Conservation (phyloP, 345 rosid genomes). For the Corymbia maculata region DNA sequence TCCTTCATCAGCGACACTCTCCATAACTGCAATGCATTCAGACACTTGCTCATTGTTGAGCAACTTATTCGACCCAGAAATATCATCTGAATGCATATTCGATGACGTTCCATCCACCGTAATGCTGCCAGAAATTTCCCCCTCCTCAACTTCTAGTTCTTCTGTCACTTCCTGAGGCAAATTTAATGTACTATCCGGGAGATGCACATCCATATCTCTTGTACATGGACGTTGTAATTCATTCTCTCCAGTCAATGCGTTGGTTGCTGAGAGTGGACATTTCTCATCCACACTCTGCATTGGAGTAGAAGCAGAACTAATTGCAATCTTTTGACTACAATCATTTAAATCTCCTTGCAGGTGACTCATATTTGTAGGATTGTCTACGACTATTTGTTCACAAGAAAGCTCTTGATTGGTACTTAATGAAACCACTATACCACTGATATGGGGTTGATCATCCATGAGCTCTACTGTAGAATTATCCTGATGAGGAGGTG, state of each 20-base stretch:
- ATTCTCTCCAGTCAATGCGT: background rate
- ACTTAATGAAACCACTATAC: background rate
- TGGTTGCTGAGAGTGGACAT: background rate
- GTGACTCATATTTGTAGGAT: background rate
- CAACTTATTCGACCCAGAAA: background rate
- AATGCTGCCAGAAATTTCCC: slow-evolving; percentile 1
- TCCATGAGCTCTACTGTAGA: background rate
- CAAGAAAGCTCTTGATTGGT: background rate
- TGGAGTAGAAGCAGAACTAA: background rate
- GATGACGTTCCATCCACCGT: background rate
- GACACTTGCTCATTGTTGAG: background rate
- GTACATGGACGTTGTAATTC: background rate
- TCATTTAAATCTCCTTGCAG: background rate
- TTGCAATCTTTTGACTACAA: background rate
- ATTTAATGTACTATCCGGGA: background rate
- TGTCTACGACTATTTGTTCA: background rate
- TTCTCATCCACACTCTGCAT: background rate
- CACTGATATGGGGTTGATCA: background rate
- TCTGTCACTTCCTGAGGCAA: background rate
- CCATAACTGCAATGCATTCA: background rate
- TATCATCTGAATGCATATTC: background rate
- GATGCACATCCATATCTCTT: background rate
- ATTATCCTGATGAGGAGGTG: background rate
- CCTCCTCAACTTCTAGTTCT: background rate
- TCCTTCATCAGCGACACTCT: background rate